Percentiles rank a stretch among this genome's conserved stretches.
Evolutionary conservation across 371 early-diverging fungal species (phyloP).

Genomic region (Parasitella parasitica): DNA sequence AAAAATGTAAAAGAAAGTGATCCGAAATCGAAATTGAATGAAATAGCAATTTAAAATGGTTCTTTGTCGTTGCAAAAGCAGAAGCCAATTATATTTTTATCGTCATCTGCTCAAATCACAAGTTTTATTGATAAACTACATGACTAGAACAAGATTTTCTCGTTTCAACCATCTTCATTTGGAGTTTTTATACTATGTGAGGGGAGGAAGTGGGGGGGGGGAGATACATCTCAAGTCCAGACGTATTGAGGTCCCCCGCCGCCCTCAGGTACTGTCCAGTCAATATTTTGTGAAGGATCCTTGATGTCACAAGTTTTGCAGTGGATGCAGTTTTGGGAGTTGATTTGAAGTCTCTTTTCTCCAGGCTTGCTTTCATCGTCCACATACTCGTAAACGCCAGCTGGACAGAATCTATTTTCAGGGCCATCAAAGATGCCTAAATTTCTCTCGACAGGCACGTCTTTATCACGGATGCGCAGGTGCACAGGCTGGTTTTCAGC

Average conservation of each 20-base stretch:
- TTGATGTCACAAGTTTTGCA: constrained; percentile 99
- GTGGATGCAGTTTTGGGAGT: constrained; percentile 97
- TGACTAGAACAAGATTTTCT: too few species aligned
- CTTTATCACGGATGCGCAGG: constrained; percentile 72
- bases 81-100: too few species aligned
- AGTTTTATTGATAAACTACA: too few species aligned
- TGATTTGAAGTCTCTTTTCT: constrained; percentile 94
- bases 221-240: constrained; percentile 26
- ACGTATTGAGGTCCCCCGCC: constrained; percentile 84
- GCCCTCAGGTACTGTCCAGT: constrained; percentile 99
- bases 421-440: constrained; percentile 90
- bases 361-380: constrained; percentile 88
- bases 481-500: constrained; percentile 96
- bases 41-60: too few species aligned
- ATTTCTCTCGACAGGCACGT: constrained; percentile 81
- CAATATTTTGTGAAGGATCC: constrained; percentile 97
- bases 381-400: constrained; percentile 98
- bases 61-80: too few species aligned
- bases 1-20: not conserved
- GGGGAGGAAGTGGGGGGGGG: too few species aligned
- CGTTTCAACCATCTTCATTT: too few species aligned
- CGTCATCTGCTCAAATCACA: too few species aligned
- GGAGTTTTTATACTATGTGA: too few species aligned
- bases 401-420: constrained; percentile 97
- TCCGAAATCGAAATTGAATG: too few species aligned